These are phyloP conservation scores for Aschersonia sp. DNA, from an alignment of 2,329 filamentous ascomycete species.

Conservation along the genomic window DNA sequence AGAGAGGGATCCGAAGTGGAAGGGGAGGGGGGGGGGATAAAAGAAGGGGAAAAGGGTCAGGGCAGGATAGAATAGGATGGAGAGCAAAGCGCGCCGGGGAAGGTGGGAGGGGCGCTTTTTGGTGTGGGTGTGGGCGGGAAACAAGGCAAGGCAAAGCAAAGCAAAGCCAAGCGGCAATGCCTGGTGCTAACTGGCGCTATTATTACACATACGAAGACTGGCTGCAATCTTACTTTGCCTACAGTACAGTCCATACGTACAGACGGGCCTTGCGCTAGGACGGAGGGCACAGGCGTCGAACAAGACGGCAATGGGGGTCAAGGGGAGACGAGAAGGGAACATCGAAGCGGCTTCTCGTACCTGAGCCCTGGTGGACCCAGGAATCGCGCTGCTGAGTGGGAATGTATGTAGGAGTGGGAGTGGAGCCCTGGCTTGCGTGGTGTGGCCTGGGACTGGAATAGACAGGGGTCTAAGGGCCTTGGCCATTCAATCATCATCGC, in stretches of 20 bases:
- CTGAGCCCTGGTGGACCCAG: neutral
- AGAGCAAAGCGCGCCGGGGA: slow-evolving; percentile 6
- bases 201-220: neutral
- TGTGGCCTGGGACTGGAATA: neutral
- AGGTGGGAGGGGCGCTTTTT: slow-evolving; percentile 2
- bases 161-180: neutral
- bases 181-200: neutral
- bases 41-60: slow-evolving; percentile 11
- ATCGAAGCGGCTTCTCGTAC: neutral
- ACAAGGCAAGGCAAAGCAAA: neutral
- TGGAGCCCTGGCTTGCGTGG: neutral
- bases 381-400: neutral
- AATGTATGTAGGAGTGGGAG: neutral
- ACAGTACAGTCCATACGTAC: too few species aligned
- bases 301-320: neutral
- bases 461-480: neutral
- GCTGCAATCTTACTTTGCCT: too few species aligned
- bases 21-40: neutral
- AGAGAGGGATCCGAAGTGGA: neutral
- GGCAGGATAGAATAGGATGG: slow-evolving; percentile 13
- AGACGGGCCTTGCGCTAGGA: neutral
- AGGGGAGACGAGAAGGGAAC: neutral
- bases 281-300: neutral
- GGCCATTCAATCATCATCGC: neutral
- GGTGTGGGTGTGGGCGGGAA: neutral